phyloP scores from a whole-genome alignment of 2,329 filamentous ascomycete species.

The Sordariomycetes sp. region DNA sequence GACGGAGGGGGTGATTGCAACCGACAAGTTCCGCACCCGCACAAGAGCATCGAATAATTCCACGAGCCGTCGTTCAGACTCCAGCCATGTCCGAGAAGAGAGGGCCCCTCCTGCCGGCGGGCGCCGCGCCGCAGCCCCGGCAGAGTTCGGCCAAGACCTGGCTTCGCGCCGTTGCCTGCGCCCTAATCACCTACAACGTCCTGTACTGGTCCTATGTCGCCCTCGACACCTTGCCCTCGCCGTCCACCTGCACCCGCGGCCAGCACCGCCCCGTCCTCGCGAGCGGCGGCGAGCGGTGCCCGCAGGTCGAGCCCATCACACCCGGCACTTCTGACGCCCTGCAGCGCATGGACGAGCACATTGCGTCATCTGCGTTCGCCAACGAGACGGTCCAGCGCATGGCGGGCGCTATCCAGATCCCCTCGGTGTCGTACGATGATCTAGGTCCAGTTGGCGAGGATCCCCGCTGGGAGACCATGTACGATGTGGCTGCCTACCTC shows the following conservation, averaged over 20 bases:
- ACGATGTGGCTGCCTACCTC: conserved; percentile 36
- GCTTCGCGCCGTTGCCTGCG: background rate
- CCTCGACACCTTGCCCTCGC: background rate
- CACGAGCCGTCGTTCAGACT: background rate
- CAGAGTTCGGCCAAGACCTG: background rate
- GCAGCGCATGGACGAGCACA: conserved; percentile 16
- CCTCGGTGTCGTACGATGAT: conserved; percentile 41
- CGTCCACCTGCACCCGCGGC: background rate
- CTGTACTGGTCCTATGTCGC: background rate
- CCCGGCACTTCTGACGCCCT: conserved; percentile 11
- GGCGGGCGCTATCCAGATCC: conserved; percentile 34
- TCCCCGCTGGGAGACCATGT: conserved; percentile 43
- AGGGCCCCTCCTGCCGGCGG: background rate
- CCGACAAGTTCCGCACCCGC: background rate
- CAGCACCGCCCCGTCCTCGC: background rate
- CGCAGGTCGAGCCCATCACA: conserved; percentile 18
- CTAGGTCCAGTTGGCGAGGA: conserved; percentile 40
- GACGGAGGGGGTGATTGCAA: background rate
- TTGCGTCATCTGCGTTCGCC: conserved; percentile 17
- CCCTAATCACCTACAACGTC: background rate
- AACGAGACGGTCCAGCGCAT: conserved; percentile 19
- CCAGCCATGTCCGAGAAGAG: background rate
- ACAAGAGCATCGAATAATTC: background rate
- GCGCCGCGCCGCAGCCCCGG: background rate
- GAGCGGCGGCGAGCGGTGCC: conserved; percentile 9